These are phyloP conservation scores for Anaeromyces robustus DNA, from an alignment of 192 early-diverging fungal species.

Conservation along the genomic window DNA sequence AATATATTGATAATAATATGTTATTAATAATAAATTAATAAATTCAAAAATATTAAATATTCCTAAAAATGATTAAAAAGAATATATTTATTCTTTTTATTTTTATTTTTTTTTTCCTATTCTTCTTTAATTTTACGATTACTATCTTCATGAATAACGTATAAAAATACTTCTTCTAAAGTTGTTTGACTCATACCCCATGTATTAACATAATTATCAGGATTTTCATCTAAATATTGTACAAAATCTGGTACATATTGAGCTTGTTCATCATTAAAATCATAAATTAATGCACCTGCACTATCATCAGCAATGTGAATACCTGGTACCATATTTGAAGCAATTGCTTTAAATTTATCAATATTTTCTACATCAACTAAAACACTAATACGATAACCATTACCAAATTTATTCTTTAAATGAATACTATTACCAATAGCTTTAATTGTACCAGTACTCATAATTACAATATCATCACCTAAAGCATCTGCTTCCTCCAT, in stretches of 20 bases:
- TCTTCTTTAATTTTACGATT: background rate
- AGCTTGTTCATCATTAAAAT: background rate
- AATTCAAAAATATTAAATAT: no score
- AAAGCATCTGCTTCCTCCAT: constrained; percentile 59
- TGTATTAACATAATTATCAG: constrained; percentile 2
- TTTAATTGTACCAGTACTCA: constrained; percentile 41
- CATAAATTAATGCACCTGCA: constrained; percentile 5
- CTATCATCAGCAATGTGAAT: constrained; percentile 3
- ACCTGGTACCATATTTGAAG: background rate
- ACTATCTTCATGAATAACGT: background rate
- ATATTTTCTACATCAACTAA: background rate
- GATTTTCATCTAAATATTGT: constrained; percentile 5
- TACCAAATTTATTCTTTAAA: constrained; percentile 57
- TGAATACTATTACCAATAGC: constrained; percentile 48
- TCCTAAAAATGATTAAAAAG: no score
- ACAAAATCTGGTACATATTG: constrained; percentile 1
- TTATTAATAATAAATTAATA: no score
- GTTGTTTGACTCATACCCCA: constrained; percentile 4
- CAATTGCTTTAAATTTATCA: background rate
- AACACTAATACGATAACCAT: constrained; percentile 43
- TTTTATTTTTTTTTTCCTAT: no score
- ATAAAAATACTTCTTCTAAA: background rate
- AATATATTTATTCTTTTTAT: no score
- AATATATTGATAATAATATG: no score
- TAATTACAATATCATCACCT: constrained; percentile 46